Conservation (phyloP, 306 rosid species). For the Heteromeles arbutifolia region DNA sequence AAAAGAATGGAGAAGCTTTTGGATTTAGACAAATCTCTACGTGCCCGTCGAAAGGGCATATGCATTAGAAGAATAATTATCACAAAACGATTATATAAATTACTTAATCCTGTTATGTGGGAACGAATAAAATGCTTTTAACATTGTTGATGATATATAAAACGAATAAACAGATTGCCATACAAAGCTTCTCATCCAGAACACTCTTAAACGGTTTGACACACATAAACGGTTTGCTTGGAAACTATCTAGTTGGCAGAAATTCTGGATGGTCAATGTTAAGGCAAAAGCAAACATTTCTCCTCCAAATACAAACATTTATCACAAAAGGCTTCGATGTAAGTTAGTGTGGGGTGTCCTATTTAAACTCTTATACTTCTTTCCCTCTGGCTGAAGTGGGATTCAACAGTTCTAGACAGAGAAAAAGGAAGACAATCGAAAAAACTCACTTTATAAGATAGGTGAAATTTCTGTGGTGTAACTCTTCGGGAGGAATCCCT, state of each 20-base stretch:
- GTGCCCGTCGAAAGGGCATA: neutral
- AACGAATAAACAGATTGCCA: neutral
- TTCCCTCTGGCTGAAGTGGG: too few species aligned
- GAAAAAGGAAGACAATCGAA: neutral
- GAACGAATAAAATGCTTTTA: neutral
- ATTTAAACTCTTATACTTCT: too few species aligned
- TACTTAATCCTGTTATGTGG: neutral
- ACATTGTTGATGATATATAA: neutral
- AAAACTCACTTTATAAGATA: constrained; percentile 73
- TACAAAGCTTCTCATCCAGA: neutral
- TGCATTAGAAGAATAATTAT: neutral
- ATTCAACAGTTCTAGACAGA: neutral
- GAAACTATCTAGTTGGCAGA: neutral
- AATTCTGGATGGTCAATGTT: neutral
- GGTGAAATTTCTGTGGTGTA: constrained; percentile 58
- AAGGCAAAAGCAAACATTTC: too few species aligned
- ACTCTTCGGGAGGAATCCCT: constrained; percentile 43
- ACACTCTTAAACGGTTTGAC: too few species aligned
- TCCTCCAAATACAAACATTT: too few species aligned
- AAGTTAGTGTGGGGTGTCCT: too few species aligned
- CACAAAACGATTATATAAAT: neutral
- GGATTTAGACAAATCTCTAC: neutral
- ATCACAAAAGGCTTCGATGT: too few species aligned
- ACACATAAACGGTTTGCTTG: too few species aligned
- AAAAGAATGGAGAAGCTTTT: neutral